These are phyloP conservation scores for Rhinocladiella similis DNA, from an alignment of 2,329 filamentous ascomycete species.

Conservation along the genomic window DNA sequence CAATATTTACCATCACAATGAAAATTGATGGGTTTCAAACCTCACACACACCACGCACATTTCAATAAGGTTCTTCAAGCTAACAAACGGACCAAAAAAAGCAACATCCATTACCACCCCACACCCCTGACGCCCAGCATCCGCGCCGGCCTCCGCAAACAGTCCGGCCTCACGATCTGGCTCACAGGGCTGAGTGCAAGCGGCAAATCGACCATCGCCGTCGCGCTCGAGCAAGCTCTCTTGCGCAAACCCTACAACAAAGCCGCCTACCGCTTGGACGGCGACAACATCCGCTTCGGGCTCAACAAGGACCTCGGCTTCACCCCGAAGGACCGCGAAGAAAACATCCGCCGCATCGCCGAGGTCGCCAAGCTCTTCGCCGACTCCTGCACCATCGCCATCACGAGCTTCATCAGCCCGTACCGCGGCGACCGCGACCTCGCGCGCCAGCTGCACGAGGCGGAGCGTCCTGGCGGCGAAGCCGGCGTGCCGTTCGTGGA, in stretches of 20 bases:
- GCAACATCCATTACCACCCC: conserved; percentile 50
- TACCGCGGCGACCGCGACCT: conserved; percentile 83
- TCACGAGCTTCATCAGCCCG: conserved; percentile 96
- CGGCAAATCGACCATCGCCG: conserved; percentile 95
- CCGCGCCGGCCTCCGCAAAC: conserved; percentile 60
- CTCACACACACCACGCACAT: too few relatives aligned
- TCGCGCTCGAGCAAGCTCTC: conserved; percentile 94
- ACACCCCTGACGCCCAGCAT: conserved; percentile 43
- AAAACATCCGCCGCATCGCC: conserved; percentile 96
- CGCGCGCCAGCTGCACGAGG: conserved; percentile 76
- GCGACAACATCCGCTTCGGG: conserved; percentile 97
- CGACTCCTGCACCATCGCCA: conserved; percentile 80
- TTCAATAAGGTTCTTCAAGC: too few relatives aligned
- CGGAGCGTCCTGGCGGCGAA: conserved; percentile 58
- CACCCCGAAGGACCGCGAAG: conserved; percentile 86
- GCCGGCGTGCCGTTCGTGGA: conserved; percentile 82
- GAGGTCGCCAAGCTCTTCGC: conserved; percentile 98
- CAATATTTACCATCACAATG: too few relatives aligned
- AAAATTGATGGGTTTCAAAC: too few relatives aligned
- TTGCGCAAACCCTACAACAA: conserved; percentile 70
- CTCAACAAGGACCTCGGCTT: conserved; percentile 98
- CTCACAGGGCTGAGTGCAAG: conserved; percentile 95
- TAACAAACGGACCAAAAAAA: conserved; percentile 19
- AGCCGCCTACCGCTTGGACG: conserved; percentile 88
- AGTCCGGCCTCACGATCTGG: conserved; percentile 94